Base-by-base conservation (phyloP, 345 rosid genomes). In the Citropsis articulata region DNA sequence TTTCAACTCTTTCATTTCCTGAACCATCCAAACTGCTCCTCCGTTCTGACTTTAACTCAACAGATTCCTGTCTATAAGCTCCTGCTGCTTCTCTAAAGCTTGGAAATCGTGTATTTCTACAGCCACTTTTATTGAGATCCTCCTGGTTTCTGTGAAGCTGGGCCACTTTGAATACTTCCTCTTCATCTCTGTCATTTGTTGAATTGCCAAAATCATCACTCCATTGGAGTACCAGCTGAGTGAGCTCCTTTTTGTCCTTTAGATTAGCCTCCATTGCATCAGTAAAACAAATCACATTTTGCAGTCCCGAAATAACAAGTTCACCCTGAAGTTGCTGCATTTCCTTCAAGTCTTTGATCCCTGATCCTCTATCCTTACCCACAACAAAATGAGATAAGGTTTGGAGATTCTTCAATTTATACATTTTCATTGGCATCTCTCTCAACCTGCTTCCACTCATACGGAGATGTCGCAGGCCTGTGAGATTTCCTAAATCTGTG, bases 251-350 rank as follows among this genome's bases (percentile, higher is more conserved):
- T 56, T 78, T 78, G 57, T 24, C 69, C 61, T 78, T 78, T 7
- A 61, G 63, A 78, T 78, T 78, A 48, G 80, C 76, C 62, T 78
- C 80, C 40, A 78, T 42, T 60, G 75, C 76, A 78, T 78, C 80
- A 2, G 31, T 45, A 9, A 71, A 50, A 9, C 21, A n/a, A 7
- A 33, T 36, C 60, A 78, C 80, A 71, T 78, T 70, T 53, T 63
- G 28, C 69, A 78, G 18, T 61, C 70, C 75, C 2, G 61, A 78
- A 61, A 78, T 71, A 27, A 50, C 4, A 78, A 78, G 80, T 42
- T 38, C 12, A 16, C 80, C 80, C 24, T 48, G 80, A 28, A 78
- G 70, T 33, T 48, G 19, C 6, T 78, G 22, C 19, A 75, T 75
- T 31, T 65, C 45, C 70, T 35, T 70, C 80, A 78, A 62, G 40